Evolutionary conservation across 176 grass and related monocot species (phyloP), one percentile per base, ranked within the genome.

Genomic region (Oropetium thomaeum): DNA sequence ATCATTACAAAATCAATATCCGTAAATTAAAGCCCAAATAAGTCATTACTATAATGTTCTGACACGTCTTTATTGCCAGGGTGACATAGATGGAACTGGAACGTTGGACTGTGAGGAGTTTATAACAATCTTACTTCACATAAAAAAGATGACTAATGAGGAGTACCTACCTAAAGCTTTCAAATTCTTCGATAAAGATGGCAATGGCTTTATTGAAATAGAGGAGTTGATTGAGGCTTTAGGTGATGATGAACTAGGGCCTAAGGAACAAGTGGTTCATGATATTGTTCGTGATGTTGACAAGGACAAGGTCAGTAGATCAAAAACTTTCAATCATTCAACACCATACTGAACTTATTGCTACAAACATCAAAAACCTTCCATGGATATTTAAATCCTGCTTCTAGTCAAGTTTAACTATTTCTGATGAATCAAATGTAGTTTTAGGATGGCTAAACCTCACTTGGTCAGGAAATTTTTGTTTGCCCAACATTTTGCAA

Each of bases 131-230:
- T 91, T 92, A 10, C 77, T 97, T 53, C 93, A 97, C 85, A 85
- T 97, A 2, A 93, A 93, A 79, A 97, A 84, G 82, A 93, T 91
- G 72, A 79, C 41, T 8, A 97, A 78, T 33, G 86, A 93, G n/a
- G 86, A 97, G 62, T 87, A 93, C 57, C 90, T 97, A 39, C 58
- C 85, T 5, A 78, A 91, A 78, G 90, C 88, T 65, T 93, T 97
- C 79, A 73, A 90, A 20, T 93, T 82, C 78, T 97, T 97, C 8
- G 94, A 93, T 67, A 93, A 97, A 85, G 86, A 97, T 33, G 83
- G 78, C 22, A 91, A 80, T 25, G 90, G 93, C 32, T 97, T 85
- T 61, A 93, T 93, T 64, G 90, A 97, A 60, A 86, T 89, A 34
- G 78, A 89, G 5, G 93, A 97, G 65, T 76, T 97, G 58, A 87